These are phyloP conservation scores for sunflower (Helianthus annuus) DNA, from an alignment of 129 eudicot genomes.

Conservation along the genomic window DNA sequence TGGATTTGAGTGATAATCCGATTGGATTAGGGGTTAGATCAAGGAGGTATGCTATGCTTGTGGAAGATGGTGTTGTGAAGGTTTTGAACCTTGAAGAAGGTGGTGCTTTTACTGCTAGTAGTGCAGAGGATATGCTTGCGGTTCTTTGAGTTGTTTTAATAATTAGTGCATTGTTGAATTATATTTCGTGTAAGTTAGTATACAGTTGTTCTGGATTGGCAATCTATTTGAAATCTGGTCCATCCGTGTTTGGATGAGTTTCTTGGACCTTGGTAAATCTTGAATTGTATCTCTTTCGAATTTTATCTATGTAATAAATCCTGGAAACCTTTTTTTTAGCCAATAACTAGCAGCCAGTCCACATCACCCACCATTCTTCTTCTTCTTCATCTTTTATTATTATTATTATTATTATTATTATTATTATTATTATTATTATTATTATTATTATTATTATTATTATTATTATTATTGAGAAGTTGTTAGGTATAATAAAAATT, in stretches of 20 bases:
- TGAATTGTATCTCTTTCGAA: too few relatives aligned
- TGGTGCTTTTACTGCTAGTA: conserved; percentile 78
- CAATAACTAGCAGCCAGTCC: too few relatives aligned
- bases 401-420: too few relatives aligned
- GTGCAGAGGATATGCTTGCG: conserved; percentile 87
- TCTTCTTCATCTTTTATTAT: too few relatives aligned
- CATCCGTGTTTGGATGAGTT: not conserved
- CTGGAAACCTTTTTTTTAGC: too few relatives aligned
- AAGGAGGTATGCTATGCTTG: conserved; percentile 83
- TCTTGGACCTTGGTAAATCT: not conserved
- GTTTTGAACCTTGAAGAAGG: conserved; percentile 88
- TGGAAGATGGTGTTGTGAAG: conserved; percentile 88
- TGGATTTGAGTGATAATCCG: conserved; percentile 84
- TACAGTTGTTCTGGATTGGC: not conserved
- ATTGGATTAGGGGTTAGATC: conserved; percentile 88
- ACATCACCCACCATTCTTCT: too few relatives aligned
- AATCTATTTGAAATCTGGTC: not conserved
- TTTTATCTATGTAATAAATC: too few relatives aligned
- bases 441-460: too few relatives aligned
- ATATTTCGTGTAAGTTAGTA: not conserved
- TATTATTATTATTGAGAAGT: too few relatives aligned
- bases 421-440: too few relatives aligned
- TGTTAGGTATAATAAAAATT: too few relatives aligned
- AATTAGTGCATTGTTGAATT: not conserved
- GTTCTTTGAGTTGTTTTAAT: conserved; percentile 35